Percentiles rank a stretch among this genome's conserved stretches.
phyloP scores from a whole-genome alignment of 306 rosid species.

The Cucurbita ficifolia region DNA sequence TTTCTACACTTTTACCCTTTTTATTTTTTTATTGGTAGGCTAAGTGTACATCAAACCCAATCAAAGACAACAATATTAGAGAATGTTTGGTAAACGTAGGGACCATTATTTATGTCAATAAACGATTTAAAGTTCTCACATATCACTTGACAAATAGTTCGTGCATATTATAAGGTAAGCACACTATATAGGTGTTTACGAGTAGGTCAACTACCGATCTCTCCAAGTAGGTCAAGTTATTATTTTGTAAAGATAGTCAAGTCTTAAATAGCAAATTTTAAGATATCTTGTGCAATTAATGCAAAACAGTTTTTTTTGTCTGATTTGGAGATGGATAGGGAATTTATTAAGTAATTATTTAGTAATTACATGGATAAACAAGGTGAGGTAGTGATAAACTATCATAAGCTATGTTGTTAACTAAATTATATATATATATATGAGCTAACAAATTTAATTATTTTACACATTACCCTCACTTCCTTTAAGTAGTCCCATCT shows the following conservation, averaged over 20 bases:
- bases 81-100: not conserved
- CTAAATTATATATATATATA: too few species aligned
- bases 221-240: not conserved
- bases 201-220: too few species aligned
- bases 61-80: not conserved
- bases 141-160: not conserved
- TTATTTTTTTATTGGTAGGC: too few species aligned
- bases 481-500: not conserved
- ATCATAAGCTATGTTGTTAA: too few species aligned
- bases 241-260: not conserved
- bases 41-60: too few species aligned
- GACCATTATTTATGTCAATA: not conserved
- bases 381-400: too few species aligned
- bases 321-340: not conserved
- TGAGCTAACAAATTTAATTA: not conserved
- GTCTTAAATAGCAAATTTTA: not conserved
- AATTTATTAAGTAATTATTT: not conserved
- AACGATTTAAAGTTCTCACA: too few species aligned
- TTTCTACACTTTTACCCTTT: not conserved
- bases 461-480: not conserved
- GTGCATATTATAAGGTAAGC: not conserved
- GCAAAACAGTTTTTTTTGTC: not conserved
- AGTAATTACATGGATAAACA: not conserved
- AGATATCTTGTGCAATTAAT: not conserved
- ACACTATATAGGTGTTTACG: not conserved